Conservation (phyloP, 139 green algal species). For the Coccomyxa sp. region DNA sequence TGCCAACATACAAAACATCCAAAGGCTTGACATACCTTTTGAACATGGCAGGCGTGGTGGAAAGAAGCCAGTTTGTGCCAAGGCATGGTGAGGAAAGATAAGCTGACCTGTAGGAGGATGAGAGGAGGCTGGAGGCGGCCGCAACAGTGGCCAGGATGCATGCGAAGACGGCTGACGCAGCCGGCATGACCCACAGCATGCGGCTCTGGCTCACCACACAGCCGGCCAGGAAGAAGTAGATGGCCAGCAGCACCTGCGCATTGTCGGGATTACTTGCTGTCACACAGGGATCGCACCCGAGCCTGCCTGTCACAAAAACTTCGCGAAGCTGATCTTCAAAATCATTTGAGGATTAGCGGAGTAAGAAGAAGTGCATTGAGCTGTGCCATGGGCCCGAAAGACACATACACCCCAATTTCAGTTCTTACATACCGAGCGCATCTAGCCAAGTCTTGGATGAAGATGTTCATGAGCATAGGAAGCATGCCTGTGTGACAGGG, state of each 20-base stretch:
- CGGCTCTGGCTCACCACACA: constrained; percentile 56
- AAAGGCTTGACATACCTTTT: no score
- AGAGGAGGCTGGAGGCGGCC: constrained; percentile 1
- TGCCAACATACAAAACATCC: background rate
- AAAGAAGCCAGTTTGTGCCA: no score
- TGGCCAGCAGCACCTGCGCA: constrained; percentile 54
- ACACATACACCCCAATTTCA: no score
- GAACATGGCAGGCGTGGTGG: no score
- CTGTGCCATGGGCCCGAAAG: no score
- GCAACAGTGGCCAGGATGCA: constrained; percentile 6
- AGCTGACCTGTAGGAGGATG: background rate
- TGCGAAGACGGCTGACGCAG: constrained; percentile 41
- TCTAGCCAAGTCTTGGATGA: no score
- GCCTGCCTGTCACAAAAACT: background rate
- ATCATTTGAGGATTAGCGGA: no score
- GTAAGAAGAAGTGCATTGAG: no score
- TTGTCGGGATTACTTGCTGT: background rate
- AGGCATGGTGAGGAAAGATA: background rate
- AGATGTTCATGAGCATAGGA: background rate
- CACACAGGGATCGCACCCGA: background rate
- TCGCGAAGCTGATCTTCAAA: no score
- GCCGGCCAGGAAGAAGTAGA: constrained; percentile 83
- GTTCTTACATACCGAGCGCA: no score
- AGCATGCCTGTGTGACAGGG: background rate
- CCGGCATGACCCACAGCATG: constrained; percentile 66